Evolutionary conservation across 352 stramenopile genomes (phyloP), one percentile per base, ranked within the genome.

Genomic region (Pythium vanterpoolii): DNA sequence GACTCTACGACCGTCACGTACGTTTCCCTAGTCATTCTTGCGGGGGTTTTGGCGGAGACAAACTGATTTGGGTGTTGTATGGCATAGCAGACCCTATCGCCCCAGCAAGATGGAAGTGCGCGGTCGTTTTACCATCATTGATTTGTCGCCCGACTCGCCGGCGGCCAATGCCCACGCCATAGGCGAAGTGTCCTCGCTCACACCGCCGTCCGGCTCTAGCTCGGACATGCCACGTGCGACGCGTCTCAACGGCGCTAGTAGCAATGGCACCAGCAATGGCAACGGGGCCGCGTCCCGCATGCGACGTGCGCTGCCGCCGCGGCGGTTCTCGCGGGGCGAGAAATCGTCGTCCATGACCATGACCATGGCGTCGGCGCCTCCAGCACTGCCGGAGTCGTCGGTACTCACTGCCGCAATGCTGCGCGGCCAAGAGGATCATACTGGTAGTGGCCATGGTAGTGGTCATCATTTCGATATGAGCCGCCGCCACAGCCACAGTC

Each of bases 61-160:
- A 14, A 23, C n/a, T 27, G 23, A 63, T 46, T 34, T 4, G 7
- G 31, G n/a, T 42, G 52, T 14, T 39, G 21, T 47, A n/a, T 52
- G n/a, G 1, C 11, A 16, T 3, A 24, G 4, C 43, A 61, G 54
- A 34, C 18, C 55, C 44, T 52, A 33, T n/a, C 61, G 61, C 14
- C 47, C 61, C 6, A 71, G 72, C 23, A 90, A 88, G 63, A 92
- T 79, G 46, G 78, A 88, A 54, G 68, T 90, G 16, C 79, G 73
- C 64, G 83, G 83, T 18, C 71, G 83, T n/a, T 92, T 92, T 45
- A 92, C 80, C 19, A 92, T 92, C 70, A 92, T 85, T 16, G 83
- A 92, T 55, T 43, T 89, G 62, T 90, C 83, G 9, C 78, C 83
- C 0, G 80, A 89, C 46, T 86, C 77, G 5, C 68, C 76, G 5